A percentile compares a stretch with the other conserved stretches of the same genome.
Conservation (phyloP, 225 moss, liverwort and hornwort species). For the Polytrichum formosum region DNA sequence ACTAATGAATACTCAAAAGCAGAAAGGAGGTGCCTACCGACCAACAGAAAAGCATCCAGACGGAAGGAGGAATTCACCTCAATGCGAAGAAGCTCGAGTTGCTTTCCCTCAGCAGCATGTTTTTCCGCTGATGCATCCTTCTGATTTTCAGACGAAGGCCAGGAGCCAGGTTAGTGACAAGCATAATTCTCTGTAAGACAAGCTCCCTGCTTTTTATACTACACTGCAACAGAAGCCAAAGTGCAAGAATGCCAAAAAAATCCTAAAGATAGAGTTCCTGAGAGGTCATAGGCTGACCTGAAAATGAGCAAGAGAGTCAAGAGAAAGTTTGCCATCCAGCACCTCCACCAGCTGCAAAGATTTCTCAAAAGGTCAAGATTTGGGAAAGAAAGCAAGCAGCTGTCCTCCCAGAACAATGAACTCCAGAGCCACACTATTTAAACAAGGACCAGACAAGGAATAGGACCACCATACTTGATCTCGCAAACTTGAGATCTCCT, state of each 20-base stretch:
- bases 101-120: slow-evolving; percentile 30
- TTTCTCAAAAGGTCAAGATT: slow-evolving; percentile 2
- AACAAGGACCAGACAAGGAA: too few relatives aligned
- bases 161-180: too few relatives aligned
- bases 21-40: too few relatives aligned
- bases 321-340: slow-evolving; percentile 59
- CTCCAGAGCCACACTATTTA: too few relatives aligned
- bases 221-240: too few relatives aligned
- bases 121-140: slow-evolving; percentile 22
- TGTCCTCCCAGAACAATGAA: neutral
- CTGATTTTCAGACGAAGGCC: slow-evolving; percentile 10
- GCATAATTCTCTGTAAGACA: too few relatives aligned
- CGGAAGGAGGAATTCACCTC: slow-evolving; percentile 23
- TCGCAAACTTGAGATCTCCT: slow-evolving; percentile 37
- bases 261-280: neutral
- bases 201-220: too few relatives aligned
- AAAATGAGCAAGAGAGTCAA: slow-evolving; percentile 18
- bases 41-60: too few relatives aligned
- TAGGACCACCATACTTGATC: slow-evolving; percentile 31
- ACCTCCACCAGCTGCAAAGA: slow-evolving; percentile 59
- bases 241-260: neutral
- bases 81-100: slow-evolving; percentile 34
- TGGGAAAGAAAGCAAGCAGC: slow-evolving; percentile 11
- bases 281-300: slow-evolving; percentile 8
- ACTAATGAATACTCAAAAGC: too few relatives aligned